Percentiles rank a stretch among this genome's conserved stretches.
Evolutionary conservation across 345 rosid genomes (phyloP).

Genomic region (Syzygium aqueum): DNA sequence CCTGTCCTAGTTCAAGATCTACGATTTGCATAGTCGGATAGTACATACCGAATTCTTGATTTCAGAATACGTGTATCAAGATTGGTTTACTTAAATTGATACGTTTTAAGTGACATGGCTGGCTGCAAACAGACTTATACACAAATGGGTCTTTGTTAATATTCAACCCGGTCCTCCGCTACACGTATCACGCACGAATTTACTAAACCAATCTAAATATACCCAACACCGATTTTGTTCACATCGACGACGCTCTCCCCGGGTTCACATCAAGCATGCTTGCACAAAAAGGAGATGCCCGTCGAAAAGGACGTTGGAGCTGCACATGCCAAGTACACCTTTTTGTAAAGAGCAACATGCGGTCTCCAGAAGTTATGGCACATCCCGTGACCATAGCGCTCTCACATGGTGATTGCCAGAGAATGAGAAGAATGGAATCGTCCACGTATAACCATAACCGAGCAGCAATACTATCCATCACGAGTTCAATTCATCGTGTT

Average conservation of each 20-base stretch:
- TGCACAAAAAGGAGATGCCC: not conserved
- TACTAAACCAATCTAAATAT: not conserved
- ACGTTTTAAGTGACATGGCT: not conserved
- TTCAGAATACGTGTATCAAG: not conserved
- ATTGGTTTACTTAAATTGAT: not conserved
- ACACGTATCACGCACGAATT: not conserved
- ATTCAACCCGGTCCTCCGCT: not conserved
- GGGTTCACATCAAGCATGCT: not conserved
- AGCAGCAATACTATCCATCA: not conserved
- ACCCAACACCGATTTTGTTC: not conserved
- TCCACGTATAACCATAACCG: not conserved
- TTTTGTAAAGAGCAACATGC: not conserved
- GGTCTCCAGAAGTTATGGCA: not conserved
- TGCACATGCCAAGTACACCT: not conserved
- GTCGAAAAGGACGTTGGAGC: not conserved
- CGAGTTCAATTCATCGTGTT: not conserved
- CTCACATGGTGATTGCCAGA: not conserved
- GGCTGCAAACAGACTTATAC: not conserved
- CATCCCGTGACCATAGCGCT: not conserved
- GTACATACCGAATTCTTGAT: not conserved
- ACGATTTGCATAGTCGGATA: not conserved
- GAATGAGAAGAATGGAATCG: not conserved
- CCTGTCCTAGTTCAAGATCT: constrained; percentile 4
- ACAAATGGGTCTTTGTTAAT: not conserved
- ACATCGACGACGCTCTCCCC: not conserved